phyloP scores from a whole-genome alignment of 768 basidiomycete genomes.

The Suillus americanus region DNA sequence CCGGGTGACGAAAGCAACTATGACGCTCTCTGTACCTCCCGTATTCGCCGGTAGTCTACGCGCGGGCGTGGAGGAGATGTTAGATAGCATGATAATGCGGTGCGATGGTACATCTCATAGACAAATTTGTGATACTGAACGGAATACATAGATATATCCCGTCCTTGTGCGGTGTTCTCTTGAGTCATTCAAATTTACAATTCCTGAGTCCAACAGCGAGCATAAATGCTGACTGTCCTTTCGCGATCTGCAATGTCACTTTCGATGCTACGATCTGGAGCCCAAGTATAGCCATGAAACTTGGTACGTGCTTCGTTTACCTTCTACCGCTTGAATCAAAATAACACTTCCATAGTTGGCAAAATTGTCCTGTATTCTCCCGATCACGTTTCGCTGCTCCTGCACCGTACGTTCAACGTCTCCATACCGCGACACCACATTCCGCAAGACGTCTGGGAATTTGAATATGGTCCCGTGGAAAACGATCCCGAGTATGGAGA shows the following conservation, averaged over 20 bases:
- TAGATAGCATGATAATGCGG: conserved; percentile 97
- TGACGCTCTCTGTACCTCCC: conserved; percentile 78
- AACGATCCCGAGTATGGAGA: conserved; percentile 73
- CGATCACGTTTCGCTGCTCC: conserved; percentile 87
- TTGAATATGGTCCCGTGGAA: conserved; percentile 82
- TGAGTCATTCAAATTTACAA: conserved; percentile 77
- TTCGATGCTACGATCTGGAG: conserved; percentile 92
- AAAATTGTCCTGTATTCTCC: conserved; percentile 87
- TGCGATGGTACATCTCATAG: conserved; percentile 32
- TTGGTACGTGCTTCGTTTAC: conserved; percentile 44
- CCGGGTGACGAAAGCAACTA: conserved; percentile 57
- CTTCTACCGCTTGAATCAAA: background rate
- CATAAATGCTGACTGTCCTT: conserved; percentile 84
- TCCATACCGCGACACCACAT: conserved; percentile 94
- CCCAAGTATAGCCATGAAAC: conserved; percentile 76
- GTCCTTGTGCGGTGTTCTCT: conserved; percentile 81
- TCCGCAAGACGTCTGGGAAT: conserved; percentile 75
- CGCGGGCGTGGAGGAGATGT: conserved; percentile 80
- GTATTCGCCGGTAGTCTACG: conserved; percentile 74
- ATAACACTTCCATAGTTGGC: conserved; percentile 52
- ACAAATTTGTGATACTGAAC: background rate
- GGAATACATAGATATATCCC: conserved; percentile 69
- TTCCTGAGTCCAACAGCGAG: conserved; percentile 65
- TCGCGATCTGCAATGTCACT: conserved; percentile 66
- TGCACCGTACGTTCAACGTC: conserved; percentile 91